Evolutionary conservation across 768 basidiomycete species (phyloP), one percentile per base, ranked within the genome.

Genomic region (Mrakia gelida): DNA sequence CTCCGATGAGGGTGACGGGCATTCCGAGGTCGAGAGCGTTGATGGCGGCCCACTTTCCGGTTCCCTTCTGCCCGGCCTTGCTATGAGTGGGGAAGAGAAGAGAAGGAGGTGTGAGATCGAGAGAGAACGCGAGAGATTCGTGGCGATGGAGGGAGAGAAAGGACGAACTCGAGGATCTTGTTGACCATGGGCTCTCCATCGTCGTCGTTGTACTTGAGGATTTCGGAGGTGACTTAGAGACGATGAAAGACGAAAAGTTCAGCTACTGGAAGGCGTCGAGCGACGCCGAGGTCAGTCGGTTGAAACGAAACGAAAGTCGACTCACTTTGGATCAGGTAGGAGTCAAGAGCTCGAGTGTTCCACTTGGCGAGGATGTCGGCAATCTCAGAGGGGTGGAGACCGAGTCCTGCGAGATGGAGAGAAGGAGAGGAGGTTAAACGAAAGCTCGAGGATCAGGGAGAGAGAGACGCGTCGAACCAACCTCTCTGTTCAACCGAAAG

Each of bases 301-400:
- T 10, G 15, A 16, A 16, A 11, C 49, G 49, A 21, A 21, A 38
- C 38, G n/a, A 13, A 49, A 13, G 15, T 52, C 41, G 67, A 75
- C 63, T 65, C n/a, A 75, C 75, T 98, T 79, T 99, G 95, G 81
- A 98, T 96, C 83, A 99, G 88, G 93, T 97, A 99, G 61, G 97
- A 98, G 87, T 99, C 96, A 77, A 99, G 93, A 83, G 98, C 95
- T 83, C 97, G 95, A 87, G 89, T 95, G 89, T 99, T 98, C 97
- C 85, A 85, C 82, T 83, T 92, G 73, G 88, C 84, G 87, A 99
- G 98, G 85, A 98, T 95, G 80, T 91, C 91, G 79, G 95, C 92
- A 80, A 99, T 98, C 86, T 99, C 97, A 78, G 88, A 87, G 83
- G 97, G 94, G 45, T 84, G 65, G 76, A 96, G 88, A 80, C 91